phyloP scores from a whole-genome alignment of 2,329 filamentous ascomycete genomes.

The Cladosporium sphaerospermum region DNA sequence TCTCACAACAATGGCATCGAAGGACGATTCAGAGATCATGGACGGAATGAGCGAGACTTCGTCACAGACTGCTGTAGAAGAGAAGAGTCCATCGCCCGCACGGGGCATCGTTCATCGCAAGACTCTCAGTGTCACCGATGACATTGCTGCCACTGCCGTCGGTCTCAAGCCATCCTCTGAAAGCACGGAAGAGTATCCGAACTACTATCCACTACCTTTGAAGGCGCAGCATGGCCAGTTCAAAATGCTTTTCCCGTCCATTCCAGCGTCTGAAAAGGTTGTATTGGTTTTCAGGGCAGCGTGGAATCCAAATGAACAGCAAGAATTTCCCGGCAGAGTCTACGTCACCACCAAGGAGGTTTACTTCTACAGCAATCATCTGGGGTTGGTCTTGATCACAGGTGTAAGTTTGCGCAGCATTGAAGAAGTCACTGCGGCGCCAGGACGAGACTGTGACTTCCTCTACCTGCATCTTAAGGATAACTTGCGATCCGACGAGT shows the following conservation, averaged over 20 bases:
- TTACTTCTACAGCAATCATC: conserved; percentile 94
- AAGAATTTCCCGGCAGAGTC: conserved; percentile 75
- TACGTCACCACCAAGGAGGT: conserved; percentile 83
- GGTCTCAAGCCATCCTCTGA: conserved; percentile 14
- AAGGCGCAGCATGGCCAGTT: conserved; percentile 86
- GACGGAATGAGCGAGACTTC: conserved; percentile 12
- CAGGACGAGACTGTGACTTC: conserved; percentile 87
- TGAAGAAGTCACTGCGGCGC: conserved; percentile 80
- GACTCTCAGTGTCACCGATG: conserved; percentile 22
- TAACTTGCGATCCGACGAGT: conserved; percentile 51
- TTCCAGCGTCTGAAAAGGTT: conserved; percentile 69
- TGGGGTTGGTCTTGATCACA: conserved; percentile 82
- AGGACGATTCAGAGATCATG: conserved; percentile 15
- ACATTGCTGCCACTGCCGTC: conserved; percentile 4
- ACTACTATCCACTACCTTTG: conserved; percentile 68
- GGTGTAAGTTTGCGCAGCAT: conserved; percentile 69
- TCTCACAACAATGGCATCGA: not conserved
- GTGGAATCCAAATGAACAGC: conserved; percentile 71
- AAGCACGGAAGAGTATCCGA: conserved; percentile 55
- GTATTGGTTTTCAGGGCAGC: conserved; percentile 89
- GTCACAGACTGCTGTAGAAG: not conserved
- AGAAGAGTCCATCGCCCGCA: not conserved
- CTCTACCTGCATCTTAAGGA: conserved; percentile 73
- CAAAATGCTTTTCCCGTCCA: conserved; percentile 78
- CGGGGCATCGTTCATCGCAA: conserved; percentile 21